Base-by-base conservation (phyloP, 306 rosid genomes). In the Acmispon strigosus region DNA sequence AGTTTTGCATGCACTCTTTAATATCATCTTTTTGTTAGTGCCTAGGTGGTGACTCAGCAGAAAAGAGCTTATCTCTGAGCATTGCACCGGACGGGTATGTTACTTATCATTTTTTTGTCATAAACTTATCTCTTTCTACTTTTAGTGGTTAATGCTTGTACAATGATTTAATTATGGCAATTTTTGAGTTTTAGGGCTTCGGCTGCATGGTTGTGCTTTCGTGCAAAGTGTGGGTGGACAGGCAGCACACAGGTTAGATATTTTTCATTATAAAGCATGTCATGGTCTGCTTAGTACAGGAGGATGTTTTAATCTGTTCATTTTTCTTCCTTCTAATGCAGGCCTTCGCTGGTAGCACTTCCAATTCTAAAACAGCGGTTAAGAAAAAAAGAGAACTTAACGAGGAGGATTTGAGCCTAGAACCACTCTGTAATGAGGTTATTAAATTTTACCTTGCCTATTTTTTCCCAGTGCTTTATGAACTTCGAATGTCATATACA, bases 401-500 rank as follows among this genome's bases (percentile, higher is more conserved):
- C 12, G 88, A 80, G 82, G 84, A 84, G 67, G 81, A 81, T 42
- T 69, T 94, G 84, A 65, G 72, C 59, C 86, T 94, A 75, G 92
- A 90, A 77, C 96, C 97, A 48, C 98, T 89, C 75, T 87, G 97
- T 69, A 73, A 78, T 2, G 88, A 90, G 98, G 98, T 93, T 42
- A 62, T 69, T 82, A 42, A 6, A 39, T 69, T 76, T 54, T 72
- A 48, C 37, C 41, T 39, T 71, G 12, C 66, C 60, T 63, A 39
- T 75, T 65, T 36, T 60, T 20, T 44, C 51, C 63, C 20, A 16
- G 39, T 24, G 34, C 24, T 14, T 76, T 36, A n/a, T 62, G n/a
- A 52, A 73, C 9, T 61, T 29, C 57, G 34, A 19, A 4, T 68
- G 45, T 44, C 32, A 50, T 67, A 42, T 47, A 37, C 37, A 57